phyloP scores from a whole-genome alignment of 192 early-diverging fungal species.

The Entomortierella beljakovae region DNA sequence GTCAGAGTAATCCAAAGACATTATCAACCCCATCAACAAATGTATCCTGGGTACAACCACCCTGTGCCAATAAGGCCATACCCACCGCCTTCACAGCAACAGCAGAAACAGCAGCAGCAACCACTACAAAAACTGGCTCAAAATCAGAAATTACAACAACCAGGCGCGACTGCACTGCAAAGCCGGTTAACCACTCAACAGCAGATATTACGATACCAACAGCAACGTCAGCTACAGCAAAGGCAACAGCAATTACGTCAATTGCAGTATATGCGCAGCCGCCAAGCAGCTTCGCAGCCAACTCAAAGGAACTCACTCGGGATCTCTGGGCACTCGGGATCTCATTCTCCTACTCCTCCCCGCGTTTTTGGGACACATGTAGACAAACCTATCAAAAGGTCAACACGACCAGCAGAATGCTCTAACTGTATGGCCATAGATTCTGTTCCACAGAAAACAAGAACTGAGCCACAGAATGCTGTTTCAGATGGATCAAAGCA shows the following conservation, averaged over 20 bases:
- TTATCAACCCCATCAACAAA: constrained; percentile 52
- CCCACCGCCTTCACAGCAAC: constrained; percentile 16
- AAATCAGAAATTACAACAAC: not conserved
- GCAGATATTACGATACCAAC: constrained; percentile 45
- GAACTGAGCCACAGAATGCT: constrained; percentile 10
- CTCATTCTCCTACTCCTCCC: constrained; percentile 45
- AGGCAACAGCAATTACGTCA: constrained; percentile 48
- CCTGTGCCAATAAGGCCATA: constrained; percentile 41
- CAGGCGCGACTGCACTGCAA: not conserved
- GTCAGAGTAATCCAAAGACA: constrained; percentile 28
- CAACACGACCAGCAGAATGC: constrained; percentile 33
- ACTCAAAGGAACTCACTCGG: constrained; percentile 14
- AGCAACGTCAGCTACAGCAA: constrained; percentile 45
- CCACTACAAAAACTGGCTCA: too few species aligned
- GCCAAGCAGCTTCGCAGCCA: constrained; percentile 1
- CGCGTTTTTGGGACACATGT: constrained; percentile 35
- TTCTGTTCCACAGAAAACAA: constrained; percentile 23
- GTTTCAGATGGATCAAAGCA: not conserved
- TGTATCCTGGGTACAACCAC: constrained; percentile 31
- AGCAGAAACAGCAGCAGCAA: constrained; percentile 21
- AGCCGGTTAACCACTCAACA: constrained; percentile 31
- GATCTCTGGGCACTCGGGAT: constrained; percentile 9
- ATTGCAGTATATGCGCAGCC: constrained; percentile 28
- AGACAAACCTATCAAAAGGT: constrained; percentile 33
- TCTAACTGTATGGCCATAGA: constrained; percentile 46